Conservation (phyloP, 495 filamentous ascomycete genomes). For the Tuber brumale region DNA sequence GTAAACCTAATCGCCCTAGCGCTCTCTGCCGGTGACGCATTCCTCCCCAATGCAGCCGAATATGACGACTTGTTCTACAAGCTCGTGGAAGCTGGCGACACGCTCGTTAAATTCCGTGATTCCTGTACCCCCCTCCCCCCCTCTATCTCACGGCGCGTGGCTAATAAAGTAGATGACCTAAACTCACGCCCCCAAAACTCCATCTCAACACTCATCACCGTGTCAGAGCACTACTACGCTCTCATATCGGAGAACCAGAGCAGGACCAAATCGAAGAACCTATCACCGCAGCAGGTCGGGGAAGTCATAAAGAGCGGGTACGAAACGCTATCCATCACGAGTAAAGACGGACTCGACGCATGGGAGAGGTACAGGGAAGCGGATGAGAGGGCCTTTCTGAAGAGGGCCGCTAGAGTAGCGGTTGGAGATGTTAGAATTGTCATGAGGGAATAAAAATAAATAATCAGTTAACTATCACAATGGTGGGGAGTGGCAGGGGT, state of each 20-base stretch:
- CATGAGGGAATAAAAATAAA: constrained; percentile 32
- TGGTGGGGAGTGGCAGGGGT: background rate
- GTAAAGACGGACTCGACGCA: constrained; percentile 61
- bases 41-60: constrained; percentile 78
- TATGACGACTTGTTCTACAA: constrained; percentile 99
- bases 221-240: constrained; percentile 78
- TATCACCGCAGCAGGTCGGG: constrained; percentile 77
- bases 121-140: constrained; percentile 49
- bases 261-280: constrained; percentile 50
- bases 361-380: constrained; percentile 74
- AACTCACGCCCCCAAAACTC: constrained; percentile 53
- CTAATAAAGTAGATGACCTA: constrained; percentile 39
- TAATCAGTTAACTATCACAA: constrained; percentile 4
- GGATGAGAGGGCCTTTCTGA: constrained; percentile 69
- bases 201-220: constrained; percentile 75
- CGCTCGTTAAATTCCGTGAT: constrained; percentile 74
- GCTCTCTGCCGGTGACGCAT: constrained; percentile 80
- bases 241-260: constrained; percentile 61
- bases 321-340: constrained; percentile 71
- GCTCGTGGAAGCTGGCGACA: constrained; percentile 82
- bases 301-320: constrained; percentile 93
- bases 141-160: background rate
- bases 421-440: constrained; percentile 58
- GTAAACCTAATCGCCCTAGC: constrained; percentile 80
- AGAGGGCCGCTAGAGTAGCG: constrained; percentile 72